Evolutionary conservation across 2,329 filamentous ascomycete species (phyloP), one percentile per base, ranked within the genome.

Genomic region (Orbilia javanica): DNA sequence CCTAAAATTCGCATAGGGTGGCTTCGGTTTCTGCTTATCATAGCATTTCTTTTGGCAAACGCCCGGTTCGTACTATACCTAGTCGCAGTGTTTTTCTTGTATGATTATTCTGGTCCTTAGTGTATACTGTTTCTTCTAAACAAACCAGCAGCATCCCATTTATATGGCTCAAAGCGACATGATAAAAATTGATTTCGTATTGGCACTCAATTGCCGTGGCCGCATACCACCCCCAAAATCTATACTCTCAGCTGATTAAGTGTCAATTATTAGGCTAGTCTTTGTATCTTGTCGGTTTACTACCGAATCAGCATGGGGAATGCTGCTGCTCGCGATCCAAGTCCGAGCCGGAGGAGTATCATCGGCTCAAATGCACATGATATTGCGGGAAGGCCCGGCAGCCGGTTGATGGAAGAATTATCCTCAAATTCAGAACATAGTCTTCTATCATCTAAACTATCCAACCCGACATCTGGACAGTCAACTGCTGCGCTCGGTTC

Each of bases 261-360:
- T 15, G 8, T 15, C 6, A 34, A n/a, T 4, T 34, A 7, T 36
- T 39, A 44, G 29, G 22, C n/a, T n/a, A n/a, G 53, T 71, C 44
- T 52, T 34, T 73, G 31, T 65, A 65, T 18, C 68, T 31, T 46
- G 27, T 25, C 6, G 10, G 25, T 22, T 34, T 62, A 22, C 52
- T 62, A 55, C 18, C 36, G 8, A 15, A 7, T 18, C 36, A 69
- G 39, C 48, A 77, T 77, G 72, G 72, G 72, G 39, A 77, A 77
- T 50, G 48, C 39, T 57, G 57, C 57, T 42, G 66, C 48, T 65
- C 66, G 50, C 46, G 46, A 65, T 18, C 44, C 48, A 20, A 77
- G 65, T 31, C 65, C 66, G 15, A 77, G 65, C 39, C 65, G 57
- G 25, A 63, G 72, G 20, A 48, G 50, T 46, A 77, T 46, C 39